Evolutionary conservation across 306 rosid species (phyloP), one percentile per base, ranked within the genome.

Genomic region (Quercus bicolor): DNA sequence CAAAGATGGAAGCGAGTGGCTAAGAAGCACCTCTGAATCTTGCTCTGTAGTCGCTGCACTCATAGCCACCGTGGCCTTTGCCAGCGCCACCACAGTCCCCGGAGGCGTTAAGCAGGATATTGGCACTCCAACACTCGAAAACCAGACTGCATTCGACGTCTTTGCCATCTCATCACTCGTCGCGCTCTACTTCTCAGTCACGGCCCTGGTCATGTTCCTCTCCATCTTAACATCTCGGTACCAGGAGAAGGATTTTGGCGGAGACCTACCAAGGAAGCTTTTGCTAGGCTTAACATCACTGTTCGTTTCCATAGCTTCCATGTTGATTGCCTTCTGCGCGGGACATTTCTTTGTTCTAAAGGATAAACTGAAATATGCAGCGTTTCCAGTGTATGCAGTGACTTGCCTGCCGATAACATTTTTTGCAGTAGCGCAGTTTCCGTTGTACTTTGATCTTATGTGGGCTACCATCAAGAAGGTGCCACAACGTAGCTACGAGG

Each of bases 1-100:
- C 52, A 62, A 70, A 65, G 68, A 31, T 1, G 90, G 91, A 0
- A 75, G 81, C 3, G 65, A 79, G 1, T 91, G 91, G 96, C 83
- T 87, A 4, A 79, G 59, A 14, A 81, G 24, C 53, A 84, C 89
- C 73, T 79, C 93, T 0, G 80, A 83, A 18, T 86, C 91, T 0
- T 87, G 96, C 83, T 89, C 93, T 0, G 43, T 87, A 10, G 89
- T 89, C 60, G 88, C 90, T 4, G 86, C 90, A 11, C 76, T 91
- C 68, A 78, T 91, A 6, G 91, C 93, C 73, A 73, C 89, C 0
- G 87, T 88, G 5, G 87, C 91, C 59, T 90, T 81, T 10, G 79
- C 88, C 76, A 70, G 85, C n/a, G 33, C 85, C 16, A 15, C 88
- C 20, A 79, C 77, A n/a, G 74, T 85, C 37, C 88, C 83, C 0